Conservation (phyloP, 768 basidiomycete genomes). For the Suillus hirtellus region DNA sequence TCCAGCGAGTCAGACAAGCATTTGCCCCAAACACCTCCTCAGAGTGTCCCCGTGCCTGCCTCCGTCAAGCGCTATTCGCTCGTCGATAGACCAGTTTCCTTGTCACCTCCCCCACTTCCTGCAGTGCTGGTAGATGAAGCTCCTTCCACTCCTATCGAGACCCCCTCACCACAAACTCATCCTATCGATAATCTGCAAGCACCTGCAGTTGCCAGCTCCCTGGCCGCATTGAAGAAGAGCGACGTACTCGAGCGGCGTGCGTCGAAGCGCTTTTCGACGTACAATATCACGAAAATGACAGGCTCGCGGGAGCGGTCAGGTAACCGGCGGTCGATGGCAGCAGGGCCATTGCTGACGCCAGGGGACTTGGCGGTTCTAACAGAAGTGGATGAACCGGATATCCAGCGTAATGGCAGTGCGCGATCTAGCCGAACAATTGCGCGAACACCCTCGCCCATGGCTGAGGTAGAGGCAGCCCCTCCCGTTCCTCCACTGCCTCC, state of each 20-base stretch:
- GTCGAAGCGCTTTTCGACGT: slow-evolving; percentile 93
- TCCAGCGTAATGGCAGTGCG: slow-evolving; percentile 17
- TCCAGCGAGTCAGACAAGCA: slow-evolving; percentile 25
- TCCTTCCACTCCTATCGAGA: slow-evolving; percentile 22
- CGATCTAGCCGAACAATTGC: slow-evolving; percentile 27
- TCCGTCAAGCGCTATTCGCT: slow-evolving; percentile 79
- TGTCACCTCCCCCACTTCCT: slow-evolving; percentile 42
- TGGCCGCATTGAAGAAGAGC: slow-evolving; percentile 85
- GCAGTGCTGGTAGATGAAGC: slow-evolving; percentile 47
- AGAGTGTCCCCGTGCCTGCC: slow-evolving; percentile 48
- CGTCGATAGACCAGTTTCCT: slow-evolving; percentile 63
- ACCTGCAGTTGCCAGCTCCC: slow-evolving; percentile 73
- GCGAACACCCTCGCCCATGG: slow-evolving; percentile 37
- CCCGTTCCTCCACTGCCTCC: slow-evolving; percentile 53
- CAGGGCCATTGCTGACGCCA: slow-evolving; percentile 60
- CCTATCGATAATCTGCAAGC: slow-evolving; percentile 41
- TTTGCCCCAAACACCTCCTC: slow-evolving; percentile 32
- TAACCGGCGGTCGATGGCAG: slow-evolving; percentile 70
- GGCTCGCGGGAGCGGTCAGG: slow-evolving; percentile 56
- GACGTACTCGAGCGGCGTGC: slow-evolving; percentile 89
- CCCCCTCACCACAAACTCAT: slow-evolving; percentile 34
- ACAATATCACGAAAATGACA: slow-evolving; percentile 93
- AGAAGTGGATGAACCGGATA: slow-evolving; percentile 61
- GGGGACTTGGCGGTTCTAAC: slow-evolving; percentile 75
- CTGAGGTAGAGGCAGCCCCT: slow-evolving; percentile 19